Base-by-base conservation (phyloP, 2,329 filamentous ascomycete species). In the Xylaria sp. region DNA sequence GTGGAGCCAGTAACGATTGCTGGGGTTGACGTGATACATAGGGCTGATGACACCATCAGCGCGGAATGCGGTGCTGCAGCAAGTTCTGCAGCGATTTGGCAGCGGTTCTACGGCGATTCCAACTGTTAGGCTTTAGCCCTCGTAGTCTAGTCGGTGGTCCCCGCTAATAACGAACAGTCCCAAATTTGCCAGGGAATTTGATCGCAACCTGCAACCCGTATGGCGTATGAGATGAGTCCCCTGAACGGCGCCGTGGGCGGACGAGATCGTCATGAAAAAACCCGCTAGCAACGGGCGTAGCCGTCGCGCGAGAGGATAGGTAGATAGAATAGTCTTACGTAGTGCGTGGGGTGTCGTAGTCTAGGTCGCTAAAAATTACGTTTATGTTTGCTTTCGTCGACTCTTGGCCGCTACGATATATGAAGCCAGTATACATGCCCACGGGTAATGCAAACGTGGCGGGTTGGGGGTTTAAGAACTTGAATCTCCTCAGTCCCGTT, bases 21-120 rank as follows among this genome's bases (percentile, higher is more conserved):
- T 70, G 69, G 72, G 70, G 68, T 75, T 75, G 75, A 76, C 75
- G 75, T 75, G 73, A 75, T 77, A 65, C 66, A 68, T 75, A 72
- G 73, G 73, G 68, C 68, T 74, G 71, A 77, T 77, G 73, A 70
- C 75, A 75, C 71, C 75, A 77, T 76, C 50, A 48, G 40, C 32
- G 16, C 25, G 32, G 32, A 35, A 35, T 35, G 32, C 32, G 32
- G 32, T 35, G 32, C 32, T 35, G 32, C 32, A 35, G 8, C 32
- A 6, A 35, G 8, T 64, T 68, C 42, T 70, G 66, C 70, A 69
- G 69, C 54, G 21, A 40, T 58, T 44, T 23, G n/a, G 18, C 69
- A 47, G 25, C 18, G 67, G 63, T 50, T 25, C 47, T 40, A 4
- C 37, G 16, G 37, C 37, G 37, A 40, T 40, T 40, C 37, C 65